Evolutionary conservation across 164 flowering plant species (phyloP), one percentile per base, ranked within the genome.

Genomic region (Echeveria elegans): DNA sequence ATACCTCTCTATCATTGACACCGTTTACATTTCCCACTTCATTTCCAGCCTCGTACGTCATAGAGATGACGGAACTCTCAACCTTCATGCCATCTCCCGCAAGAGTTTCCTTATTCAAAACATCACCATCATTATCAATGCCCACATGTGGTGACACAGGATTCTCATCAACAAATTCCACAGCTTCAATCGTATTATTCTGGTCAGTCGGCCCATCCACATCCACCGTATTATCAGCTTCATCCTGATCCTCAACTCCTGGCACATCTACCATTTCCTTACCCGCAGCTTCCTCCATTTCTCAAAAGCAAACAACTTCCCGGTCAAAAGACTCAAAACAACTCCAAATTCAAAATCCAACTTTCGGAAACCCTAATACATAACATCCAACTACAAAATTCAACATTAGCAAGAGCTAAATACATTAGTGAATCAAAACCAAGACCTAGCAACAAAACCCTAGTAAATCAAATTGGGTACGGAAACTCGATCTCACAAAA

Each of bases 1-100:
- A 31, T 67, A 71, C 73, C 76, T 66, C 77, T 24, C 40, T 48
- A 30, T 72, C 81, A 65, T 56, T 69, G 63, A 66, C 72, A 34
- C 53, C 58, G 31, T 64, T 71, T 66, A 70, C 76, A 18, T 59
- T 38, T 29, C 66, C 63, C 19, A 68, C 74, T 26, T 48, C 72
- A 65, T 48, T 67, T 29, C 69, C 66, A 6, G 66, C 71, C 48
- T 70, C 68, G 41, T 56, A 28, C 10, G 31, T 28, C 14, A 23
- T 56, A 26, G 32, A 26, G 61, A 56, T 28, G 7, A 56, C 6
- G 19, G 61, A 56, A 28, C 32, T 2, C 12, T 14, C 32, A 11
- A 56, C 61, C 30, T 56, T 56, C 15, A 29, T 0, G 32, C 7
- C 61, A 28, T 56, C 32, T 56, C 61, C 61, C 19, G 11, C 61